These are phyloP conservation scores for Fusarium annulatum DNA, from an alignment of 2,329 filamentous ascomycete species.

Conservation along the genomic window DNA sequence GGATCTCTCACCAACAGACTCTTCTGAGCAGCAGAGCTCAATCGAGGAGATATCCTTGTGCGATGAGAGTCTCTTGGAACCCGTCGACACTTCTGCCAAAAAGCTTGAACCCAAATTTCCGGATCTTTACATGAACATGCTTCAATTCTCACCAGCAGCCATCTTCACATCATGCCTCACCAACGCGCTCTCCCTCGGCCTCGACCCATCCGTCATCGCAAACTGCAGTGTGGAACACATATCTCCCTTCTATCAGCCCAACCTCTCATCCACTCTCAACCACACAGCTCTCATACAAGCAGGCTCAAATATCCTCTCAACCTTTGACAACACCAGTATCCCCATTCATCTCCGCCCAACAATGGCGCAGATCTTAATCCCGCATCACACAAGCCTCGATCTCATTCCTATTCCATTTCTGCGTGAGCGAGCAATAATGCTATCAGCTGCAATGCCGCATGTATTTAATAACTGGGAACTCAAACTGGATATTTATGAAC, in stretches of 20 bases:
- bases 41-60: accelerated
- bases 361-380: slow-evolving; percentile 42
- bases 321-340: slow-evolving; percentile 1
- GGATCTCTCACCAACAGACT: accelerated
- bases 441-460: slow-evolving; percentile 38
- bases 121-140: slow-evolving; percentile 24
- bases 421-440: slow-evolving; percentile 43
- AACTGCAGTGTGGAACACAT: slow-evolving; percentile 21
- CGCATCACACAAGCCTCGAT: slow-evolving; percentile 42
- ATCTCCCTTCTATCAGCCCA: slow-evolving; percentile 43
- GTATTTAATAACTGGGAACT: slow-evolving; percentile 41
- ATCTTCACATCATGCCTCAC: slow-evolving; percentile 37
- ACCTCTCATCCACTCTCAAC: background rate
- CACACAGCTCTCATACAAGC: slow-evolving; percentile 12
- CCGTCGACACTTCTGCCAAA: background rate
- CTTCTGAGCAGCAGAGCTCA: accelerated
- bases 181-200: slow-evolving; percentile 36
- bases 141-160: slow-evolving; percentile 28
- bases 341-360: slow-evolving; percentile 42
- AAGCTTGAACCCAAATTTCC: background rate
- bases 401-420: slow-evolving; percentile 43
- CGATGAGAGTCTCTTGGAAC: background rate
- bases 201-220: slow-evolving; percentile 22
- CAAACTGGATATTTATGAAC: slow-evolving; percentile 42
- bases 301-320: background rate